A percentile compares a stretch with the other conserved stretches of the same genome.
Evolutionary conservation across 208 protist genomes (phyloP).

Genomic region (Trypanosoma platydactyli): DNA sequence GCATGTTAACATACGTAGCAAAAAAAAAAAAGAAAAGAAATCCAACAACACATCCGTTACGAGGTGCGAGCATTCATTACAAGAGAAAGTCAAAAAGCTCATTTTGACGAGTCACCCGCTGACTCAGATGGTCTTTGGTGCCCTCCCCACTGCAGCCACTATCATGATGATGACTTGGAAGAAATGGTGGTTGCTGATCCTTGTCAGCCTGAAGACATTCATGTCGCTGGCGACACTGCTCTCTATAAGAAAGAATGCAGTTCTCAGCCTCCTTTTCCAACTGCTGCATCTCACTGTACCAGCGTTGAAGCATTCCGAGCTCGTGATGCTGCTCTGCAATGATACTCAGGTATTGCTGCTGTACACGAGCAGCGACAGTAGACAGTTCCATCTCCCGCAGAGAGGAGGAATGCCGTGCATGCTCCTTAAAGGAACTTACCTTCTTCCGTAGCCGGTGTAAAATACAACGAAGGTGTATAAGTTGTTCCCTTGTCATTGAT

Average conservation of each 20-base stretch:
- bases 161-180: background rate
- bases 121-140: background rate
- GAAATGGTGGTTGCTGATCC: background rate
- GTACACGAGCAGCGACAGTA: background rate
- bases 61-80: background rate
- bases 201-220: background rate
- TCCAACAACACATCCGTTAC: background rate
- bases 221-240: background rate
- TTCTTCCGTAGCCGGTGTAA: background rate
- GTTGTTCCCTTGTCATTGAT: background rate
- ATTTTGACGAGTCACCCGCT: background rate
- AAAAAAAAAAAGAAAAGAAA: slow-evolving; percentile 12
- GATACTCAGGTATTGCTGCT: slow-evolving; percentile 21
- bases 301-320: slow-evolving; percentile 16
- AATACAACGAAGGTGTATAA: background rate
- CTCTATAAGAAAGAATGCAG: background rate
- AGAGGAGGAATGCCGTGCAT: background rate
- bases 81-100: slow-evolving; percentile 18
- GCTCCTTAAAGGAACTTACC: background rate
- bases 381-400: background rate
- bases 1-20: background rate
- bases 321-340: slow-evolving; percentile 21
- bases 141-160: background rate
- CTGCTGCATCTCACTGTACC: slow-evolving; percentile 5
- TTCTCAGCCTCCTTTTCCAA: slow-evolving; percentile 8